Evolutionary conservation across 2,329 filamentous ascomycete genomes (phyloP).

Genomic region (Beauveria varroae): DNA sequence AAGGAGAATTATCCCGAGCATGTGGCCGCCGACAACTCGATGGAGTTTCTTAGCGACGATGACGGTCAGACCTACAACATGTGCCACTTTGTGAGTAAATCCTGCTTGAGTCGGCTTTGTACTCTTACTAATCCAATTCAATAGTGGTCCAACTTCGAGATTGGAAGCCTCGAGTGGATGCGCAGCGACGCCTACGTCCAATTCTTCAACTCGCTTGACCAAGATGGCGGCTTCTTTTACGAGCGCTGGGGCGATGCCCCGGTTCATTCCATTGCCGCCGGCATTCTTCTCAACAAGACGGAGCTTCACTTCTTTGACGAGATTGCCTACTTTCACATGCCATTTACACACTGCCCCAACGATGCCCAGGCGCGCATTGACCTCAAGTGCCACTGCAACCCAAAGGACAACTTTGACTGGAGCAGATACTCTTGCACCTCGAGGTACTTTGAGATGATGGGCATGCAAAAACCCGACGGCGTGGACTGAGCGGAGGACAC

Average conservation of each 20-base stretch:
- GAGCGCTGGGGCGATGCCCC: conserved; percentile 98
- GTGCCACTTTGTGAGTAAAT: conserved; percentile 79
- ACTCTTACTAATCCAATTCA: conserved; percentile 19
- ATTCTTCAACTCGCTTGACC: conserved; percentile 88
- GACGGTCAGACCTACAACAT: conserved; percentile 89
- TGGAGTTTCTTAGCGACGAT: conserved; percentile 89
- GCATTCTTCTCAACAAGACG: conserved; percentile 79
- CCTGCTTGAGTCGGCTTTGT: background rate
- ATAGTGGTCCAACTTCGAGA: conserved; percentile 98
- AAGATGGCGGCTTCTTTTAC: conserved; percentile 95
- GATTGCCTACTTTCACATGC: conserved; percentile 96
- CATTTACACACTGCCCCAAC: conserved; percentile 95
- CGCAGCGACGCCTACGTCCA: conserved; percentile 82
- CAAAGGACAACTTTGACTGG: conserved; percentile 98
- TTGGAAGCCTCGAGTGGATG: conserved; percentile 90
- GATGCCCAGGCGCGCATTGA: conserved; percentile 77
- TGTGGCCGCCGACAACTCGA: conserved; percentile 73
- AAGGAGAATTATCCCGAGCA: conserved; percentile 86
- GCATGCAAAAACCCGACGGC: conserved; percentile 79
- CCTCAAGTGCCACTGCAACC: conserved; percentile 89
- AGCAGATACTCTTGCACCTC: conserved; percentile 93
- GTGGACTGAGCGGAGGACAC: conserved; percentile 56
- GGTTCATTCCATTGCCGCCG: conserved; percentile 93
- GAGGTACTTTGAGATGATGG: conserved; percentile 77
- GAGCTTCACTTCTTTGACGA: conserved; percentile 99